phyloP scores from a whole-genome alignment of 305 asterid species.

The Fraxinus floribunda region DNA sequence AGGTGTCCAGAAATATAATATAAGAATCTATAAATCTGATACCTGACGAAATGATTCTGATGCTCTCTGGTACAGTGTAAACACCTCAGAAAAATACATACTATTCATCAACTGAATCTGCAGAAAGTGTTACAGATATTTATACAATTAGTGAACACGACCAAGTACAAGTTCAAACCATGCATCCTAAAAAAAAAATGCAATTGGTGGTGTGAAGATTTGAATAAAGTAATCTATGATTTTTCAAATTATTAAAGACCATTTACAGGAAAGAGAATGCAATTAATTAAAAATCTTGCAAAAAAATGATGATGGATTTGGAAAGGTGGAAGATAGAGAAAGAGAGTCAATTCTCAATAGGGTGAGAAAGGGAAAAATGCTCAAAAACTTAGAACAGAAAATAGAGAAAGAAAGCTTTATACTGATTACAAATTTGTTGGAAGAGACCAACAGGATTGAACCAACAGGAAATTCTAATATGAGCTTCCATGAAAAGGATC shows the following conservation, averaged over 20 bases:
- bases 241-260: background rate
- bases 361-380: background rate
- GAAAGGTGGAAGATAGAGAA: background rate
- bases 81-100: conserved; percentile 22
- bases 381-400: background rate
- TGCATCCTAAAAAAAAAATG: background rate
- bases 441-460: background rate
- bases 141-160: background rate
- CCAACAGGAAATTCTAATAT: background rate
- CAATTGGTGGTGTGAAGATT: background rate
- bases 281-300: background rate
- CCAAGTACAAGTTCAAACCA: background rate
- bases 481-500: background rate
- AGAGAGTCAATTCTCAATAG: background rate
- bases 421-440: background rate
- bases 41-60: conserved; percentile 34
- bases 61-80: conserved; percentile 12
- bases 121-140: background rate
- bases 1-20: background rate
- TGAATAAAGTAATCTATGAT: background rate
- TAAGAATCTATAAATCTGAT: background rate
- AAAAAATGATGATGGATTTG: background rate
- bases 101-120: conserved; percentile 40
- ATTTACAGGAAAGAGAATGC: background rate
- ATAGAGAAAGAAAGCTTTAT: background rate